A percentile compares a stretch with the other conserved stretches of the same genome.
phyloP scores from a whole-genome alignment of 176 grass and related monocot species.

The Avena atlantica region DNA sequence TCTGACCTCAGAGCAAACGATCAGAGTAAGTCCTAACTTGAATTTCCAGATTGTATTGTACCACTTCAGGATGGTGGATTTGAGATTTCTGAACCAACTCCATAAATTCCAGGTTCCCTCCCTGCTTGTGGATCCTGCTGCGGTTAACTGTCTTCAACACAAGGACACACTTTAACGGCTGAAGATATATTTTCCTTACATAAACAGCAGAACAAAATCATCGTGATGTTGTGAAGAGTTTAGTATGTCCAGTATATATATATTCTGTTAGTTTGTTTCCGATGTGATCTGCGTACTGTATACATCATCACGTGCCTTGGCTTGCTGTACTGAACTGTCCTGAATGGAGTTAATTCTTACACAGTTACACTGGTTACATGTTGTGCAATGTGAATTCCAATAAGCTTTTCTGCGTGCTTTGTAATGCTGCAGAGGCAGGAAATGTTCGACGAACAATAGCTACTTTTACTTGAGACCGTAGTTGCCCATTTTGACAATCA shows the following conservation, averaged over 20 bases:
- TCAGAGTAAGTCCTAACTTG: slow-evolving; percentile 65
- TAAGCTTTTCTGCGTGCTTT: no score
- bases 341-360: background rate
- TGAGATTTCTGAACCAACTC: slow-evolving; percentile 16
- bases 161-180: background rate
- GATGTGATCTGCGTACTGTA: background rate
- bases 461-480: no score
- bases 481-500: no score
- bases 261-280: slow-evolving; percentile 17
- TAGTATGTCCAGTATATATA: slow-evolving; percentile 10
- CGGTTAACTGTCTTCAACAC: slow-evolving; percentile 48
- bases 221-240: slow-evolving; percentile 18
- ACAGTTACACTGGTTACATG: no score
- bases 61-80: background rate
- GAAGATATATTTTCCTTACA: background rate
- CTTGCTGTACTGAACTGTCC: background rate
- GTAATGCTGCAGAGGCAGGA: no score
- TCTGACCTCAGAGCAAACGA: slow-evolving; percentile 72
- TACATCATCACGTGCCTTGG: background rate
- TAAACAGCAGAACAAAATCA: background rate
- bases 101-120: slow-evolving; percentile 76
- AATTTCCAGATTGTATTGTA: background rate
- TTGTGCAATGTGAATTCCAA: no score
- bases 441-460: no score
- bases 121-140: slow-evolving; percentile 99